phyloP scores from a whole-genome alignment of 192 early-diverging fungal species.

The Gaertneriomyces sp. region DNA sequence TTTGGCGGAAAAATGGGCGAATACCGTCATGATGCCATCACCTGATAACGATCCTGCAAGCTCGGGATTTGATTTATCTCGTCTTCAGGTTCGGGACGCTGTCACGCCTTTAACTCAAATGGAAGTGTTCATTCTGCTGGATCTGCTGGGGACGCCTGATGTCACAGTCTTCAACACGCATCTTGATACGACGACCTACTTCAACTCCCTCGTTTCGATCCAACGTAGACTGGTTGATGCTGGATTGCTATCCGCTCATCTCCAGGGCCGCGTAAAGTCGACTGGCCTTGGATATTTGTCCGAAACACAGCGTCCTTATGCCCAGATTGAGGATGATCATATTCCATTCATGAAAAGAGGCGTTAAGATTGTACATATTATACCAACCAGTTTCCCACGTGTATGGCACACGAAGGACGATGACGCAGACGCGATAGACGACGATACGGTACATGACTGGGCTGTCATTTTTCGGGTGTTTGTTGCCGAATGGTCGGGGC shows the following conservation, averaged over 20 bases:
- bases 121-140: constrained; percentile 82
- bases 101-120: constrained; percentile 62
- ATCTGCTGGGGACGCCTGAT: constrained; percentile 71
- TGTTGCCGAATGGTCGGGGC: constrained; percentile 65
- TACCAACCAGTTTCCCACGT: constrained; percentile 77
- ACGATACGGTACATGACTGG: constrained; percentile 66
- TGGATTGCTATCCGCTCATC: constrained; percentile 20
- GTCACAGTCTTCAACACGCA: constrained; percentile 59
- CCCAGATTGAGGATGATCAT: constrained; percentile 80
- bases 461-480: constrained; percentile 74
- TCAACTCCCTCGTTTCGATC: constrained; percentile 62
- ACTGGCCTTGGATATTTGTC: constrained; percentile 10
- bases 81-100: constrained; percentile 8
- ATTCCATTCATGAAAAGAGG: constrained; percentile 75
- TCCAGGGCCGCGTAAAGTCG: neutral
- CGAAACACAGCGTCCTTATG: constrained; percentile 5
- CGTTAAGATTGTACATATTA: constrained; percentile 83
- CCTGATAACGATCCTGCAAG: neutral
- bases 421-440: constrained; percentile 65
- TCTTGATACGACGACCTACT: constrained; percentile 63
- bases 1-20: constrained; percentile 76
- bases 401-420: constrained; percentile 85
- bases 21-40: constrained; percentile 25
- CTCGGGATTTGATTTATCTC: neutral
- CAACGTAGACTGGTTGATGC: constrained; percentile 58